Evolutionary conservation across 2,329 filamentous ascomycete species (phyloP).

Genomic region (Mollisiaceae sp.): DNA sequence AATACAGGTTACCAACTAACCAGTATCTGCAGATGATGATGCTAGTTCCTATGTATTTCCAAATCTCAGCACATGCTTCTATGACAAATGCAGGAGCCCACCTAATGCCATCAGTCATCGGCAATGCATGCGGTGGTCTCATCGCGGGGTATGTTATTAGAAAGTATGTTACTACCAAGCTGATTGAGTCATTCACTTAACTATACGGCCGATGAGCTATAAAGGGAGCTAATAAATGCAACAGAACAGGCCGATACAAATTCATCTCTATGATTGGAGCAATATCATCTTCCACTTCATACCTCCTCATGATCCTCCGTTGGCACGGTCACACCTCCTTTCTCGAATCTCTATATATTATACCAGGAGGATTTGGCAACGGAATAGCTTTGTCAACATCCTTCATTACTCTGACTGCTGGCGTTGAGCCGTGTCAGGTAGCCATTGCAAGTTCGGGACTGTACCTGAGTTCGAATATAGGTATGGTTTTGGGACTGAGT

Average conservation of each 20-base stretch:
- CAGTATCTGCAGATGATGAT: conserved; percentile 57
- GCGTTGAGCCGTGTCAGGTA: conserved; percentile 50
- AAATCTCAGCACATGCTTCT: conserved; percentile 62
- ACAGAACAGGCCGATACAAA: conserved; percentile 63
- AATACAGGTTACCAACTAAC: background rate
- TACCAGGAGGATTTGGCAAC: conserved; percentile 59
- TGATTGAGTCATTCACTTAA: background rate
- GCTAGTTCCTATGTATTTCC: conserved; percentile 71
- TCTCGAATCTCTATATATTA: conserved; percentile 63
- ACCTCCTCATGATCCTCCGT: conserved; percentile 56
- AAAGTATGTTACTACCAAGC: conserved; percentile 37
- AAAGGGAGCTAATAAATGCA: background rate
- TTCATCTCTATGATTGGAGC: conserved; percentile 56
- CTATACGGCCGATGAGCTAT: background rate
- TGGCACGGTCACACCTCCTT: conserved; percentile 66
- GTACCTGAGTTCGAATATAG: conserved; percentile 46
- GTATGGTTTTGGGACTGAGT: conserved; percentile 34
- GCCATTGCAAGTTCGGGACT: conserved; percentile 56
- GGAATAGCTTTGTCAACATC: conserved; percentile 52
- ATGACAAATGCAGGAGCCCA: conserved; percentile 63
- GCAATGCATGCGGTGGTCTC: conserved; percentile 69
- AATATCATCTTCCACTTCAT: conserved; percentile 54
- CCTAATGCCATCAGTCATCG: conserved; percentile 68
- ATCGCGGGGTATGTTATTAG: conserved; percentile 51
- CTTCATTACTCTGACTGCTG: conserved; percentile 56